Evolutionary conservation across 768 basidiomycete genomes (phyloP).

Genomic region (Suillus hirtellus): DNA sequence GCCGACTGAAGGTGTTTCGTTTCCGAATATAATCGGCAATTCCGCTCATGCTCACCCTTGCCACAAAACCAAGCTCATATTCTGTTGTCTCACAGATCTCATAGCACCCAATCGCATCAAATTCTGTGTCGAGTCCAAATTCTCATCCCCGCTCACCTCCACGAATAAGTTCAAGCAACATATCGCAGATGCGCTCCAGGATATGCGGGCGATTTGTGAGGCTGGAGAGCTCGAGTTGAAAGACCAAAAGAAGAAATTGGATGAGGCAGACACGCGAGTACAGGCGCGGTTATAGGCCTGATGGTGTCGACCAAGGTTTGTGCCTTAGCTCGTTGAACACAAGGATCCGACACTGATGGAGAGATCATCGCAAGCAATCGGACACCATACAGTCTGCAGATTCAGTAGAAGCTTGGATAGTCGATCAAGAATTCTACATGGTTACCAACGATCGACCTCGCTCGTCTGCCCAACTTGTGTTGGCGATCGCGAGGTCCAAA

Average conservation of each 20-base stretch:
- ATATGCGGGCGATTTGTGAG: conserved; percentile 63
- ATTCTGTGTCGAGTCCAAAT: conserved; percentile 93
- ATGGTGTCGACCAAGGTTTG: neutral
- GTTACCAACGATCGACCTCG: neutral
- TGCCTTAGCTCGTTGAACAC: neutral
- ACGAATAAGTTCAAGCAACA: conserved; percentile 66
- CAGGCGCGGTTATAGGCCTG: conserved; percentile 2
- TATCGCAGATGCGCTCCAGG: conserved; percentile 59
- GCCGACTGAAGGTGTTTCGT: conserved; percentile 20
- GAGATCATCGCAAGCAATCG: neutral
- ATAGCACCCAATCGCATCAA: conserved; percentile 77
- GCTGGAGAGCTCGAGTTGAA: neutral
- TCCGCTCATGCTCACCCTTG: neutral
- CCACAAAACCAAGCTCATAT: neutral
- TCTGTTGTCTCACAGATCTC: conserved; percentile 59
- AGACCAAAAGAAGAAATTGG: neutral
- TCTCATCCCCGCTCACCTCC: conserved; percentile 65
- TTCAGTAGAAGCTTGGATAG: neutral
- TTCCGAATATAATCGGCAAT: neutral
- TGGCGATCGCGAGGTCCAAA: no score
- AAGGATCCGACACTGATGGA: neutral
- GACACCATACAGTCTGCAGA: no score
- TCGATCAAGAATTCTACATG: neutral
- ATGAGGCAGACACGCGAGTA: neutral
- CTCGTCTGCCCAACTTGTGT: neutral